phyloP scores from a whole-genome alignment of 768 basidiomycete species.

The Brasilioporus rufonigricans region DNA sequence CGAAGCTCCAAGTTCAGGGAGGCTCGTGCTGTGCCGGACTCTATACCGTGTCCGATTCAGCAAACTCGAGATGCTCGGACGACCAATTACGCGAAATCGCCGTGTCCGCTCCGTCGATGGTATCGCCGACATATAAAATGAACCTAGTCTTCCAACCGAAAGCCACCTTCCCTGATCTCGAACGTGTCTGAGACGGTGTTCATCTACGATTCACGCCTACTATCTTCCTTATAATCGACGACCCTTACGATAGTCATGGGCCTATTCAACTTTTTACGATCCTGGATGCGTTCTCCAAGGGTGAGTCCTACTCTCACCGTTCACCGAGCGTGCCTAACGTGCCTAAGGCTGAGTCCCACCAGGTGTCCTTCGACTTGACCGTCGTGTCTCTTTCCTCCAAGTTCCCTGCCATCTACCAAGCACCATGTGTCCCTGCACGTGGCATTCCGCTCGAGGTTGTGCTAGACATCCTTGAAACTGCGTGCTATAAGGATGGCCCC shows the following conservation, averaged over 20 bases:
- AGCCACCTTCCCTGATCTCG: conserved; percentile 15
- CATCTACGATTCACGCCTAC: conserved; percentile 16
- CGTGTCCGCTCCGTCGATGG: conserved; percentile 22
- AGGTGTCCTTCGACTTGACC: conserved; percentile 40
- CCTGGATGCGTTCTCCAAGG: conserved; percentile 21
- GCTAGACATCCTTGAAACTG: conserved; percentile 59
- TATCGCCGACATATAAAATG: conserved; percentile 29
- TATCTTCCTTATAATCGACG: conserved; percentile 24
- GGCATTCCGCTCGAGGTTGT: conserved; percentile 63
- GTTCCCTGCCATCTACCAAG: conserved; percentile 10
- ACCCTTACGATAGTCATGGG: conserved; percentile 24
- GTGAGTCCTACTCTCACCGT: conserved; percentile 15
- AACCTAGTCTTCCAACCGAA: conserved; percentile 13
- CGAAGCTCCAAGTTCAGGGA: background rate
- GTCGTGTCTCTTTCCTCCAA: conserved; percentile 26
- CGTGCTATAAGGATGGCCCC: conserved; percentile 39
- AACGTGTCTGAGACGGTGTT: conserved; percentile 25
- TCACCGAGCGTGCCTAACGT: conserved; percentile 5
- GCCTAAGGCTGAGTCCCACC: conserved; percentile 32
- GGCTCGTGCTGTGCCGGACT: conserved; percentile 7
- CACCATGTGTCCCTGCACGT: conserved; percentile 22
- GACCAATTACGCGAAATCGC: conserved; percentile 23
- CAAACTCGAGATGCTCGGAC: conserved; percentile 4
- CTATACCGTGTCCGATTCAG: background rate
- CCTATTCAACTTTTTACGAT: conserved; percentile 23